Evolutionary conservation across 257 asterid species (phyloP), one percentile per base, ranked within the genome.

Genomic region (Nicotiana tabacum): DNA sequence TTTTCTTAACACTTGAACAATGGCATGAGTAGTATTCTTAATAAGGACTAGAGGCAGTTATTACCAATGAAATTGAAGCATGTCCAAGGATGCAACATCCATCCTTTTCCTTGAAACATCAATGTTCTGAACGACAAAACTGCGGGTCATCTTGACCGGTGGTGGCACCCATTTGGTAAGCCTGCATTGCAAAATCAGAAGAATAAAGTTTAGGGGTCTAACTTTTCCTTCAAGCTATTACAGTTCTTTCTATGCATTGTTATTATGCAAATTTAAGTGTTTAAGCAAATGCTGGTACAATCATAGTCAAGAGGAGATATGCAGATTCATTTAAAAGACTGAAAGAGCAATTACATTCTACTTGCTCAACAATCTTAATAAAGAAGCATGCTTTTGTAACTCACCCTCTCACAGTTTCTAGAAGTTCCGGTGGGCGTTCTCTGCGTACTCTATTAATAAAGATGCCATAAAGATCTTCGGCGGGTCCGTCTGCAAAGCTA

Each of bases 11-110:
- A 84, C 1, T 2, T 46, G 61, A 67, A 77, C 39, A 17, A 77
- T 39, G 37, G 9, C 11, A 15, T 15, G 16, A 29, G 39, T 66
- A 15, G 37, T 53, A 62, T 43, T 39, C 16, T 9, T 3, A 86
- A 76, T 35, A 64, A 58, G 64, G 77, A 43, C 76, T 51, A 77
- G 53, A 55, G 78, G 61, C 5, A 11, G 7, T 80, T 43, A 58
- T 66, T 89, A 96, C 99, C 99, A 96, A 85, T 96, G 99, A 89
- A 96, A 93, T 91, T 96, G 99, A 91, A 94, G 99, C 99, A 96
- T 96, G 89, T 94, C 99, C 83, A 96, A 85, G 60, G 93, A 85
- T 48, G 92, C 83, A 85, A 96, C 98, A 86, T 94, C 99, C 99
- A 96, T 96, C 89, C 99, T 93, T 89, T 88, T 93, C 10, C 91